Evolutionary conservation across 2,329 filamentous ascomycete genomes (phyloP), one percentile per base, ranked within the genome.

Genomic region (Phyllachora maydis): DNA sequence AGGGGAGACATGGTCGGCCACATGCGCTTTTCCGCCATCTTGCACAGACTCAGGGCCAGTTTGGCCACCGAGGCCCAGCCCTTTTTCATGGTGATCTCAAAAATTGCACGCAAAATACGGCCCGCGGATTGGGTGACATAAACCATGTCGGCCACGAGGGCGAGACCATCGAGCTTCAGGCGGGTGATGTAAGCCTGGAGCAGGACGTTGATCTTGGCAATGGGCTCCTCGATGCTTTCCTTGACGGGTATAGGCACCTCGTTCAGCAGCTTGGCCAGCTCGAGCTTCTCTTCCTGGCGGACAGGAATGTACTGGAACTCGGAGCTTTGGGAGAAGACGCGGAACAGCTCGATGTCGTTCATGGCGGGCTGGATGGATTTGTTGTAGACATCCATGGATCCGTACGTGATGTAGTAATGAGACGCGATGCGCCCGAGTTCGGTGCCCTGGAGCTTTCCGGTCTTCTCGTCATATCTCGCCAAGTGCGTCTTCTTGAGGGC

Each of bases 231-330:
- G 23, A 95, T 83, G 36, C 81, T 81, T 50, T 98, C 88, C 49
- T 98, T 98, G 36, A 98, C 82, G 4, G 88, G 88, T 26, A 98
- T 82, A 2, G 88, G 88, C 1, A 98, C 88, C 34, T 77, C 66
- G 7, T 75, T 74, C 12, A 98, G 59, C 16, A 98, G 58, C 46
- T 95, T 93, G 4, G 82, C 82, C 25, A 98, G 59, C 47, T 98
- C 88, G 16, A 98, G 59, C 54, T 95, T 95, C 56, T 98, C 88
- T 38, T 98, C 88, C 41, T 93, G 83, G 19, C 88, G 75, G 17
- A 98, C 85, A 2, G 88, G 88, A 19, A 98, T 98, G 46, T 91
- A 98, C 48, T 93, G 95, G 61, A 98, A 98, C 47, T 98, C 88
- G 26, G 90, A 81, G 40, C 88, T 95, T 17, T 95, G 63, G 8